Evolutionary conservation across 306 rosid species (phyloP), one percentile per base, ranked within the genome.

Genomic region (Sphenostylis stenocarpa): DNA sequence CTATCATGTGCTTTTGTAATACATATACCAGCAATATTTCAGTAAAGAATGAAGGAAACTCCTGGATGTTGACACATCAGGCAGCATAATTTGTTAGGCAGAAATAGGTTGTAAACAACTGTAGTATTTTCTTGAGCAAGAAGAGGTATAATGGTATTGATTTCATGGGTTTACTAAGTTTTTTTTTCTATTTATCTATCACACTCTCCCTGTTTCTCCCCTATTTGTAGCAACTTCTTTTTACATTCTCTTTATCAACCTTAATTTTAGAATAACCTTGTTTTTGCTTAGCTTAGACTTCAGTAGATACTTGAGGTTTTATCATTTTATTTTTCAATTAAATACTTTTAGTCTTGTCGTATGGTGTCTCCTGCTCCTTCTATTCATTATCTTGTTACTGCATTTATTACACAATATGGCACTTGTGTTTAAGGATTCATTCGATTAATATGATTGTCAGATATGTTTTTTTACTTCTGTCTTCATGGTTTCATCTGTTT

Each of bases 401-500:
- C 23, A 55, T 78, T 70, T 48, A 23, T 53, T 70, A 33, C 17
- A 12, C n/a, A 43, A 52, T 24, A 64, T 2, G 72, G 1, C 36
- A 66, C 14, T 38, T 36, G 29, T 16, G 57, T 55, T 51, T 39
- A 28, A 71, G 28, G 38, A 39, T 63, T 29, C 65, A 63, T 60
- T 67, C 41, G 17, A n/a, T 39, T 69, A 28, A 36, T 63, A 47
- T 81, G 49, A 45, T 17, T 38, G 26, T 31, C 61, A 72, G 53
- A 17, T 26, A 72, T 65, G 7, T 43, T 17, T 55, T 53, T 72
- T 49, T 61, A 60, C 49, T 68, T 58, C 14, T 65, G 39, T 61
- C 68, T 53, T 57, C 48, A 17, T 52, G 57, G 52, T 74, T 70
- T 52, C 64, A 55, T 43, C 70, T 51, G 31, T 74, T 52, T 21